Evolutionary conservation across 495 filamentous ascomycete species (phyloP).

Genomic region (Podospora sp.): DNA sequence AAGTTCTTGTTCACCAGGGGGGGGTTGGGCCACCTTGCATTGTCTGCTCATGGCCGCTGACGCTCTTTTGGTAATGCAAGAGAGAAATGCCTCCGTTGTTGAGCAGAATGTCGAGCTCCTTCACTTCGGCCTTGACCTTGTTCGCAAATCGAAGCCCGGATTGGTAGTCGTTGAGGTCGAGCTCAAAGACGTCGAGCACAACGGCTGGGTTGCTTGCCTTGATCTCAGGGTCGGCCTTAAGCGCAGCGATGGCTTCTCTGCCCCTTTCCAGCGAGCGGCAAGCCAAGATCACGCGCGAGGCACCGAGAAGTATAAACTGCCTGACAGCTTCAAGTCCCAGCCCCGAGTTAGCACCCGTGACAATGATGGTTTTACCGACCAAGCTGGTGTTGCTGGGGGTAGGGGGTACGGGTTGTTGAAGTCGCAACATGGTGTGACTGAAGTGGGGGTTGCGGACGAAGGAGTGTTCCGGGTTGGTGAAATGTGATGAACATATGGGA

Average conservation of each 20-base stretch:
- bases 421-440: background rate
- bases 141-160: conserved; percentile 7
- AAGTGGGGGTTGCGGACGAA: background rate
- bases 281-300: background rate
- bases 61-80: background rate
- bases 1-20: too few species aligned
- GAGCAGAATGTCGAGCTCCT: conserved; percentile 10
- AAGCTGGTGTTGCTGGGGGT: background rate
- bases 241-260: background rate
- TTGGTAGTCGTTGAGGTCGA: conserved; percentile 15
- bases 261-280: background rate
- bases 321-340: conserved; percentile 12
- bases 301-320: conserved; percentile 6
- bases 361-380: conserved; percentile 5
- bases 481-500: too few species aligned
- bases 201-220: background rate
- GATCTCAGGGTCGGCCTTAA: conserved; percentile 2
- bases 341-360: conserved; percentile 12
- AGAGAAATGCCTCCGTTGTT: conserved; percentile 12
- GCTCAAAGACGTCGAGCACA: conserved; percentile 9
- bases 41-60: conserved; percentile 5
- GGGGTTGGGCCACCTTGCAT: conserved; percentile 21
- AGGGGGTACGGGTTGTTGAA: background rate
- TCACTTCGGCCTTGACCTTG: conserved; percentile 5
- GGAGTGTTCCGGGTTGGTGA: too few species aligned